Evolutionary conservation across 768 basidiomycete species (phyloP).

Genomic region (Agaricus blazei): DNA sequence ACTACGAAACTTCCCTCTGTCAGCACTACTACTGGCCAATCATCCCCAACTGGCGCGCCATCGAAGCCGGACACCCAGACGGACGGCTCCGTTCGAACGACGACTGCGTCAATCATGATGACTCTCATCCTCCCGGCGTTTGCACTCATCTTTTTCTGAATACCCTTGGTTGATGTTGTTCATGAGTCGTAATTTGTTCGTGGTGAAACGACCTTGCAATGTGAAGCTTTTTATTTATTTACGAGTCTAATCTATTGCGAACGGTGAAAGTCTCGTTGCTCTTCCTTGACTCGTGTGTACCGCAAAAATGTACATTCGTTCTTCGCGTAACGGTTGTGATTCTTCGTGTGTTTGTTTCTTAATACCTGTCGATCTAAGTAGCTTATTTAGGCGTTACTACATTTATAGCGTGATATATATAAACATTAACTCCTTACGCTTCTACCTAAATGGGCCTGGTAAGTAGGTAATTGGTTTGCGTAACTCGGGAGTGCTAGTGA

Average conservation of each 20-base stretch:
- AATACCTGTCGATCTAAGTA: too few relatives aligned
- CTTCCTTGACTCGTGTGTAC: background rate
- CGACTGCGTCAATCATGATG: background rate
- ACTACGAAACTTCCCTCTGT: conserved; percentile 1
- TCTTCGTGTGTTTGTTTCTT: too few relatives aligned
- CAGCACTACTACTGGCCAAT: background rate
- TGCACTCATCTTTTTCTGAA: conserved; percentile 3
- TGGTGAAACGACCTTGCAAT: background rate
- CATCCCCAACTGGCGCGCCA: conserved; percentile 4
- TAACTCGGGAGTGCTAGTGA: background rate
- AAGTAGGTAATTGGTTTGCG: background rate
- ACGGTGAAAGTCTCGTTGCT: background rate
- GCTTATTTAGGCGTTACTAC: background rate
- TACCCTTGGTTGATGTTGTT: background rate
- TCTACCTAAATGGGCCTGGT: background rate
- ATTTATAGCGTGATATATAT: too few relatives aligned
- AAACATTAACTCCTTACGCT: too few relatives aligned
- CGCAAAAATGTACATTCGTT: background rate
- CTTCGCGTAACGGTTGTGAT: too few relatives aligned
- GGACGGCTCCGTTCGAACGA: conserved; percentile 7
- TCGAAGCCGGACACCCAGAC: background rate
- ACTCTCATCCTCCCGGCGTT: conserved; percentile 3
- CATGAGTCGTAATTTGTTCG: background rate
- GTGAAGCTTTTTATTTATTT: background rate
- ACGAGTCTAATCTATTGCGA: background rate